Evolutionary conservation across 2,329 filamentous ascomycete species (phyloP).

Genomic region (Ophiostoma fasciatum): DNA sequence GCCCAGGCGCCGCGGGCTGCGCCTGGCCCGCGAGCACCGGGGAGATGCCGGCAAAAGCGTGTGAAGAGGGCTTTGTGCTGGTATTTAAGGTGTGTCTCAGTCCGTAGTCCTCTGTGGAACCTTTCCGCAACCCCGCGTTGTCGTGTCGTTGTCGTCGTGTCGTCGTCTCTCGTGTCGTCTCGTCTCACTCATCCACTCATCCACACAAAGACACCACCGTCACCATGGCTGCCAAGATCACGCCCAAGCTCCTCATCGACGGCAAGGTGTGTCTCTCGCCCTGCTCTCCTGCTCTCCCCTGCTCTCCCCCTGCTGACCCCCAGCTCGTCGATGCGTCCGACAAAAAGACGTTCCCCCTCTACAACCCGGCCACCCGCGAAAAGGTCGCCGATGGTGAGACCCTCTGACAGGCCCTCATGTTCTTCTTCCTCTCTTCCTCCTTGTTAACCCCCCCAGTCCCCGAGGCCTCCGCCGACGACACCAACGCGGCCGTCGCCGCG

Average conservation of each 20-base stretch:
- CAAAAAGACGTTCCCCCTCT: slow-evolving; percentile 27
- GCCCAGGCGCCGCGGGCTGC: no score
- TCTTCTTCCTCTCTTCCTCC: slow-evolving; percentile 2
- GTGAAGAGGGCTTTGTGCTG: no score
- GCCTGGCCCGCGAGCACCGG: no score
- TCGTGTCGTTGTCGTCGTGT: no score
- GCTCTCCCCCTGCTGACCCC: not conserved
- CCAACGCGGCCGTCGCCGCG: slow-evolving; percentile 26
- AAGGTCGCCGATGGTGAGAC: slow-evolving; percentile 21
- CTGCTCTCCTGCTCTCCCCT: not conserved
- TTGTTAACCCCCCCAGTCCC: slow-evolving; percentile 18
- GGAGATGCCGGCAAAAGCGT: no score
- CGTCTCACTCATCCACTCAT: no score
- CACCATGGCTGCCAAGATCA: slow-evolving; percentile 7
- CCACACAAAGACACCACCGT: no score
- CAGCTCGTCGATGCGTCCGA: slow-evolving; percentile 30
- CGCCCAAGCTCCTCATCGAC: slow-evolving; percentile 33
- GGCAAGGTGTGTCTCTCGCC: slow-evolving; percentile 22
- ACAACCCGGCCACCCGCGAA: slow-evolving; percentile 26
- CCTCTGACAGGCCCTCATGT: no score
- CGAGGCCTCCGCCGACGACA: slow-evolving; percentile 28
- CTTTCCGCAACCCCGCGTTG: no score
- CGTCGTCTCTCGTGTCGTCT: not conserved
- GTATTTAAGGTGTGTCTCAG: no score
- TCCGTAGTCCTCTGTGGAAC: no score